phyloP scores from a whole-genome alignment of 2,329 filamentous ascomycete species.

The Aspergillus sp. region DNA sequence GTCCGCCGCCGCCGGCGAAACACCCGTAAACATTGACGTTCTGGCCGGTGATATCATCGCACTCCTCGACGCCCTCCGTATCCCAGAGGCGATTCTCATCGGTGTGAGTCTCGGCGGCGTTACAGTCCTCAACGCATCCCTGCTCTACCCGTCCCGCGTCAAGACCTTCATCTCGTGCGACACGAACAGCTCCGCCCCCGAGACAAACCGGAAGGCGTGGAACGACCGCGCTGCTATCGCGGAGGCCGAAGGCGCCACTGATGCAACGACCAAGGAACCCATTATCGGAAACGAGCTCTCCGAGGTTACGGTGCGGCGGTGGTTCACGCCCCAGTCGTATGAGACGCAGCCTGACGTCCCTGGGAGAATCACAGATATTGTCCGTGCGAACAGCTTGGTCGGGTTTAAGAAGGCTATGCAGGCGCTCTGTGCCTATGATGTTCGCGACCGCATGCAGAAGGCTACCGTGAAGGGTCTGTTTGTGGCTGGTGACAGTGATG shows the following conservation, averaged over 20 bases:
- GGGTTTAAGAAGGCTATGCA: conserved; percentile 82
- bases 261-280: conserved; percentile 42
- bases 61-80: conserved; percentile 68
- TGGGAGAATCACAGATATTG: conserved; percentile 65
- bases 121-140: conserved; percentile 70
- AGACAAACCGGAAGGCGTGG: conserved; percentile 77
- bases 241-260: conserved; percentile 51
- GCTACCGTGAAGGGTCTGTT: conserved; percentile 55
- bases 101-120: conserved; percentile 82
- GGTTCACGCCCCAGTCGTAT: conserved; percentile 68
- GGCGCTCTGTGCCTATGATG: conserved; percentile 53
- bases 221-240: conserved; percentile 70
- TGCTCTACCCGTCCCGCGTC: conserved; percentile 63
- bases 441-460: conserved; percentile 43
- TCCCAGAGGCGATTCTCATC: conserved; percentile 66
- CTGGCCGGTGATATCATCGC: conserved; percentile 67
- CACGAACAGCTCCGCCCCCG: conserved; percentile 71
- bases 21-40: conserved; percentile 60
- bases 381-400: conserved; percentile 65
- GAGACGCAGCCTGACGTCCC: conserved; percentile 52
- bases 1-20: conserved; percentile 37
- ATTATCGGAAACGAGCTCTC: conserved; percentile 67
- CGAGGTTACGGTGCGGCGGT: conserved; percentile 68
- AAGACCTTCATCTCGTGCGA: conserved; percentile 70
- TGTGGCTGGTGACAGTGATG: conserved; percentile 72